Percentiles rank a stretch among this genome's conserved stretches.
Conservation (phyloP, 2,329 filamentous ascomycete species). For the Exophiala xenobiotica region DNA sequence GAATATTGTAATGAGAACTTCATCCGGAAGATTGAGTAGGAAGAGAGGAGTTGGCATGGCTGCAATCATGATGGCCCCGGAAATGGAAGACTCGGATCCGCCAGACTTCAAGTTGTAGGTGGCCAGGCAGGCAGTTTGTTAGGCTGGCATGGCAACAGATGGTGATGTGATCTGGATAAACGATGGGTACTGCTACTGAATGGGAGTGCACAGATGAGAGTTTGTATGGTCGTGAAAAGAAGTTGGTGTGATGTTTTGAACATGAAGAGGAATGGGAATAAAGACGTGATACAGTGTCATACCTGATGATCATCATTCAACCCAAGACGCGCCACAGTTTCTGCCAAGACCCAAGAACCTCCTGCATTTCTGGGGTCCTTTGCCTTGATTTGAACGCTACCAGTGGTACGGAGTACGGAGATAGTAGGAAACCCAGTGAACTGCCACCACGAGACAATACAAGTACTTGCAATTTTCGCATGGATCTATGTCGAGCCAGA, state of each 20-base stretch:
- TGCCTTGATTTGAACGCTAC: background rate
- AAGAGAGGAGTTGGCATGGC: slow-evolving; percentile 18
- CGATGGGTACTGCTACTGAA: too few species aligned
- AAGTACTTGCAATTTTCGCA: too few species aligned
- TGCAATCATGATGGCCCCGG: slow-evolving; percentile 20
- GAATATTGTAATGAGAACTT: slow-evolving; percentile 29
- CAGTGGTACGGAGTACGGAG: too few species aligned
- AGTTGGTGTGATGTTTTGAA: background rate
- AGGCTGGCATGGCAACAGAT: too few species aligned
- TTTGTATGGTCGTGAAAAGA: background rate
- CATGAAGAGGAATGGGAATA: background rate
- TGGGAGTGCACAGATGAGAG: background rate
- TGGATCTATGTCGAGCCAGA: too few species aligned
- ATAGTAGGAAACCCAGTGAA: too few species aligned
- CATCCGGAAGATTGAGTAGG: slow-evolving; percentile 28
- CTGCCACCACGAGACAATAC: too few species aligned
- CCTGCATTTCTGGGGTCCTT: background rate
- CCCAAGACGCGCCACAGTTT: too few species aligned
- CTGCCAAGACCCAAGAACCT: too few species aligned
- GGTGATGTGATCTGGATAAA: too few species aligned
- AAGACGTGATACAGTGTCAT: slow-evolving; percentile 4
- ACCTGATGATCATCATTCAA: background rate
- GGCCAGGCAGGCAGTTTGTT: too few species aligned
- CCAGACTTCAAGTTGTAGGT: background rate
- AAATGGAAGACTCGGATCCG: background rate